Percentiles rank a stretch among this genome's conserved stretches.
phyloP scores from a whole-genome alignment of 257 asterid species.

The Nicotiana attenuata region DNA sequence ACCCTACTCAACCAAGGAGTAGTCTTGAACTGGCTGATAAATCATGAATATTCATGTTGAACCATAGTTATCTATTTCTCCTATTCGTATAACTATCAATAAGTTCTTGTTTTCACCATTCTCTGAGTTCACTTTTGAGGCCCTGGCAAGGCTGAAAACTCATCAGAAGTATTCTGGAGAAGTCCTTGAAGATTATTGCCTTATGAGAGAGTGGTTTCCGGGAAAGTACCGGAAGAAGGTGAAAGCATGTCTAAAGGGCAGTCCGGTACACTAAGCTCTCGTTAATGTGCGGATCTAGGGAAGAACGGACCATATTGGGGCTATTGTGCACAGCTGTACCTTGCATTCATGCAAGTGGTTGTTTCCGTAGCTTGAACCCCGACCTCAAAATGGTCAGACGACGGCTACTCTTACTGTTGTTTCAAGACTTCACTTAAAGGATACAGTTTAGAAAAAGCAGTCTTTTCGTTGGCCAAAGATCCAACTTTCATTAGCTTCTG shows the following conservation, averaged over 20 bases:
- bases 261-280: too few species aligned
- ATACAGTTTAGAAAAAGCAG: too few species aligned
- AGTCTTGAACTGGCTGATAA: constrained; percentile 6
- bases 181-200: neutral
- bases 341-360: neutral
- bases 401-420: neutral
- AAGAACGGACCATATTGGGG: neutral
- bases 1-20: constrained; percentile 40
- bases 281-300: neutral
- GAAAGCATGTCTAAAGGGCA: too few species aligned
- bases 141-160: neutral
- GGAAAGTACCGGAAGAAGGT: neutral
- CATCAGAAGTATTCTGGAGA: neutral
- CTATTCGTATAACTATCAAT: neutral
- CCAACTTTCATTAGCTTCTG: too few species aligned
- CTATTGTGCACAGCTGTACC: neutral
- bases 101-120: neutral
- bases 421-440: neutral
- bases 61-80: neutral
- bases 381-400: neutral
- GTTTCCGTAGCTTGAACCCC: neutral
- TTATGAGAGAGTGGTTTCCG: neutral
- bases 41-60: constrained; percentile 7
- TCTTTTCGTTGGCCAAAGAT: too few species aligned
- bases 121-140: neutral